Base-by-base conservation (phyloP, 129 eudicot species). In the Flaveria brownii region DNA sequence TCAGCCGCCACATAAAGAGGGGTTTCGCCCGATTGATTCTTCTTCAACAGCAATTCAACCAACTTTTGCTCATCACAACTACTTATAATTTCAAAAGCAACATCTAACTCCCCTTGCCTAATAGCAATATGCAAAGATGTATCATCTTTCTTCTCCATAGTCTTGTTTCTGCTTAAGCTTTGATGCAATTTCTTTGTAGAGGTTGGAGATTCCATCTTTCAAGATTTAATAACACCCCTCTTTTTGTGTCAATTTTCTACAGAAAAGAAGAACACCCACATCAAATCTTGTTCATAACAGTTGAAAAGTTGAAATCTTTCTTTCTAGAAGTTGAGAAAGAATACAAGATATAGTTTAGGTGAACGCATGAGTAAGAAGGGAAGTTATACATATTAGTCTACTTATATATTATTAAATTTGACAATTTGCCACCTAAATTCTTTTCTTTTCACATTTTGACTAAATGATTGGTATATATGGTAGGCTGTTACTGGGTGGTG, bases 1-100 rank as follows among this genome's bases (percentile, higher is more conserved):
- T 87, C 87, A 76, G 91, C 86, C 18, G 88, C 91, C 65, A 87
- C 91, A 82, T 87, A 87, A 56, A 87, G 87, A 25, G 91, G 60
- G 18, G 86, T 87, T 82, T 87, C 91, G 10, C 91, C 91, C 1
- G 87, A 79, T 59, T 78, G 82, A 73, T 87, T 87, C 80, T 84
- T 80, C 70, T 80, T 87, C 60, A 65, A 68, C 71, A 87, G 41
- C 83, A 87, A 63, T 49, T 73, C 82, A 46, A 46, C 54, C 74
- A 82, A 73, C 72, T 82, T 87, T 23, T 84, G 39, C 20, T 82
- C 85, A 50, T 71, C 90, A 71, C 64, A 70, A 81, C 71, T 74
- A 14, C 25, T 22, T 56, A 87, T 2, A 68, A 87, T 72, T 45
- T 79, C 77, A 71, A 82, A 43, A 68, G 83, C 80, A 67, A 12